Evolutionary conservation across 495 filamentous ascomycete genomes (phyloP).

Genomic region (Aspergillus leporis): DNA sequence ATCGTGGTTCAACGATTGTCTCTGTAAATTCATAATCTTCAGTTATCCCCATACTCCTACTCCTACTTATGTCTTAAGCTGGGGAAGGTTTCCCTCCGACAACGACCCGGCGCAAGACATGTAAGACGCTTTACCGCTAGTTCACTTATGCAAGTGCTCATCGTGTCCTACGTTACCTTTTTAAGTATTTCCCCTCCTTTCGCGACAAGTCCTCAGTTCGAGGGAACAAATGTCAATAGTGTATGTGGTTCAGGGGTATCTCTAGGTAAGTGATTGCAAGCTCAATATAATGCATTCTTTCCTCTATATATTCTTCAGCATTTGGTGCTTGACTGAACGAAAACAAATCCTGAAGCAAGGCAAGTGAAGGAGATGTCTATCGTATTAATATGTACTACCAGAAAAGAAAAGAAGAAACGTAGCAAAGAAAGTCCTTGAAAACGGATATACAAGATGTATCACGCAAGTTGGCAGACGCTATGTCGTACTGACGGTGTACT

Average conservation of each 20-base stretch:
- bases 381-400: conserved; percentile 7
- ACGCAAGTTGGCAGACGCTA: conserved; percentile 2
- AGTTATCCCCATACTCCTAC: no score
- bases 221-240: no score
- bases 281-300: not conserved
- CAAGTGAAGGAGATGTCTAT: conserved; percentile 5
- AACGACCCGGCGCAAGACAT: no score
- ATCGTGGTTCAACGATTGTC: not conserved
- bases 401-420: conserved; percentile 1
- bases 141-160: no score
- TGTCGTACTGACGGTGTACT: conserved; percentile 6
- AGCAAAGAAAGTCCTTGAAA: conserved; percentile 2
- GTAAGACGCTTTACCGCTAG: no score
- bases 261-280: no score
- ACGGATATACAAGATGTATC: conserved; percentile 8
- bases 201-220: no score
- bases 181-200: no score
- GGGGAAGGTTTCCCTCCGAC: not conserved
- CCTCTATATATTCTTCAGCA: not conserved
- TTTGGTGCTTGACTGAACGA: not conserved
- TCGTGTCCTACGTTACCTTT: no score
- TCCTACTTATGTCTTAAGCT: not conserved
- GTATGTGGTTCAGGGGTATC: no score
- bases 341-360: not conserved
- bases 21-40: not conserved